phyloP scores from a whole-genome alignment of 495 filamentous ascomycete species.

The Podospora australis region DNA sequence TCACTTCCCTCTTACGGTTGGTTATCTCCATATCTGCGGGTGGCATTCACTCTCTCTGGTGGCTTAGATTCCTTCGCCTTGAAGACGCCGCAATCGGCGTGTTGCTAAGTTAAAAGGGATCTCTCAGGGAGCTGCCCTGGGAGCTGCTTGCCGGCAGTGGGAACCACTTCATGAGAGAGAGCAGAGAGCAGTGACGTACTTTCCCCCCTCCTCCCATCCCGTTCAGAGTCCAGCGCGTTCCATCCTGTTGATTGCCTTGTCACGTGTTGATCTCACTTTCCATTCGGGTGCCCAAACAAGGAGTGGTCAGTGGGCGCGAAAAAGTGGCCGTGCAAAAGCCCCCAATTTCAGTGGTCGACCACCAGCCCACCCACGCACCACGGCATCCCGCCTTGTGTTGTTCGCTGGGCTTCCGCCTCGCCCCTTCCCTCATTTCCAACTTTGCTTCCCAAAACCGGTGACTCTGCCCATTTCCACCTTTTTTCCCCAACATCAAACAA shows the following conservation, averaged over 20 bases:
- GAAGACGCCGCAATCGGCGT: no score
- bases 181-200: conserved; percentile 8
- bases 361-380: conserved; percentile 15
- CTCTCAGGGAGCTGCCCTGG: no score
- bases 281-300: conserved; percentile 13
- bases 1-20: no score
- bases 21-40: no score
- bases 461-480: conserved; percentile 18
- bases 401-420: conserved; percentile 26
- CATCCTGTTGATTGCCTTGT: conserved; percentile 4
- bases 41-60: no score
- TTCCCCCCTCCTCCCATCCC: neutral
- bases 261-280: conserved; percentile 16
- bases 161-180: neutral
- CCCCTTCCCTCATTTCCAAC: conserved; percentile 37
- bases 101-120: no score
- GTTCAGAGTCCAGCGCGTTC: neutral
- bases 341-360: conserved; percentile 22
- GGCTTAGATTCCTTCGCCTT: no score
- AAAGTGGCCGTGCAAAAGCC: conserved; percentile 18
- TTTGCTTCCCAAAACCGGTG: conserved; percentile 29
- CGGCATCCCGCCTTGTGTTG: conserved; percentile 32
- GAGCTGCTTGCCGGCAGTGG: no score
- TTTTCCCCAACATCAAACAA: conserved; percentile 24
- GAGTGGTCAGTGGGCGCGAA: neutral